Evolutionary conservation across 2,329 filamentous ascomycete genomes (phyloP), one percentile per base, ranked within the genome.

Genomic region (Stachybotrys echinatus): DNA sequence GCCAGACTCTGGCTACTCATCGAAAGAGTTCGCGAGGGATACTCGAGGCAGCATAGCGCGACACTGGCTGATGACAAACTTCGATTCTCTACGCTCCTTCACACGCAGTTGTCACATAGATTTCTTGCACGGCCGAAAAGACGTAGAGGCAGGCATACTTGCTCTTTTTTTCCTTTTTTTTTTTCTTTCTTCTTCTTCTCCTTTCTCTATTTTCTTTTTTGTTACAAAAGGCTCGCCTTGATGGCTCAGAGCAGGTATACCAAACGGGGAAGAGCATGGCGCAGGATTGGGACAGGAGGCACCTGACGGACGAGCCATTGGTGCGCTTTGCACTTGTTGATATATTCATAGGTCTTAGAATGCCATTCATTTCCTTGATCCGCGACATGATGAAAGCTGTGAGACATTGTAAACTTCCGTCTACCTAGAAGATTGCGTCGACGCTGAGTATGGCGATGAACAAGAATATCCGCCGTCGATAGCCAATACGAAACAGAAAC

Each of bases 401-500:
- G 27, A 10, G 27, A 34, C 27, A 34, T 34, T 34, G 27, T 34
- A 14, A 34, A 34, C 10, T 34, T 34, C 14, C 27, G 27, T 34
- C 27, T 34, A 34, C 27, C 27, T 10, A 34, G 23, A 47, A 21
- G 12, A 31, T 44, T 42, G 47, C 39, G 10, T 34, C 10, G 47
- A 53, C 14, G 51, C 39, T 18, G 49, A 21, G 39, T 31, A n/a
- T 21, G 42, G 22, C 45, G 39, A n/a, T 34, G 43, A 31, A 61
- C 56, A 57, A 56, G 51, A 57, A 58, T 59, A 53, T 62, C 53
- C 58, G 54, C 56, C 55, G 53, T 54, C 50, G 46, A 57, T 66
- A 66, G 61, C 63, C 64, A 66, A 66, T 34, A 34, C 27, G 27
- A 2, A 14, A 34, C 10, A 34, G 27, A 34, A 34, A 34, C 27